Percentiles rank a stretch among this genome's conserved stretches.
phyloP scores from a whole-genome alignment of 1,284 basidiomycete species.

The Boletus sp. region DNA sequence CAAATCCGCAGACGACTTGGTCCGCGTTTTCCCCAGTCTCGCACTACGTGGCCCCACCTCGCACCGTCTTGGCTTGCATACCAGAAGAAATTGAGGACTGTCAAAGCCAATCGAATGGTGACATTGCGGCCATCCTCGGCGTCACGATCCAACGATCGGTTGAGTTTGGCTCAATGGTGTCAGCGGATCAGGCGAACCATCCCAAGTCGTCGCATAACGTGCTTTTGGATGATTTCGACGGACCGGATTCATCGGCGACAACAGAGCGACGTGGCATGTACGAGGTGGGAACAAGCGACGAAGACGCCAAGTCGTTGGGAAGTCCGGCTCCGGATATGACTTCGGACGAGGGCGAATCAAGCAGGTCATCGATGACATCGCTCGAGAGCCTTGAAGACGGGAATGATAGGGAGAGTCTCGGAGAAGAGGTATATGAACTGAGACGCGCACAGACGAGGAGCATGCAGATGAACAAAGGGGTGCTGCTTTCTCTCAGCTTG shows the following conservation, averaged over 20 bases:
- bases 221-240: background rate
- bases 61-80: slow-evolving; percentile 25
- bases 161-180: slow-evolving; percentile 6
- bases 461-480: slow-evolving; percentile 44
- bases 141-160: slow-evolving; percentile 11
- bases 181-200: background rate
- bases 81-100: slow-evolving; percentile 30
- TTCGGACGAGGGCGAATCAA: slow-evolving; percentile 24
- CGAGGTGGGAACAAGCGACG: slow-evolving; percentile 9
- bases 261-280: background rate
- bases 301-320: slow-evolving; percentile 24
- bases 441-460: slow-evolving; percentile 44
- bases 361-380: slow-evolving; percentile 23
- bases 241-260: background rate
- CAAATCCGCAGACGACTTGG: slow-evolving; percentile 29
- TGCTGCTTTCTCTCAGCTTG: slow-evolving; percentile 34
- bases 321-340: slow-evolving; percentile 29
- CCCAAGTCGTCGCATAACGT: background rate
- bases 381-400: slow-evolving; percentile 22
- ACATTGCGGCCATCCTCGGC: slow-evolving; percentile 12
- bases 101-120: slow-evolving; percentile 19
- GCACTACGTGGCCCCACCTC: slow-evolving; percentile 21
- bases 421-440: slow-evolving; percentile 39
- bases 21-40: slow-evolving; percentile 27
- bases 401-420: slow-evolving; percentile 25